Conservation (phyloP, 257 asterid genomes). For the Gentiana dahurica region DNA sequence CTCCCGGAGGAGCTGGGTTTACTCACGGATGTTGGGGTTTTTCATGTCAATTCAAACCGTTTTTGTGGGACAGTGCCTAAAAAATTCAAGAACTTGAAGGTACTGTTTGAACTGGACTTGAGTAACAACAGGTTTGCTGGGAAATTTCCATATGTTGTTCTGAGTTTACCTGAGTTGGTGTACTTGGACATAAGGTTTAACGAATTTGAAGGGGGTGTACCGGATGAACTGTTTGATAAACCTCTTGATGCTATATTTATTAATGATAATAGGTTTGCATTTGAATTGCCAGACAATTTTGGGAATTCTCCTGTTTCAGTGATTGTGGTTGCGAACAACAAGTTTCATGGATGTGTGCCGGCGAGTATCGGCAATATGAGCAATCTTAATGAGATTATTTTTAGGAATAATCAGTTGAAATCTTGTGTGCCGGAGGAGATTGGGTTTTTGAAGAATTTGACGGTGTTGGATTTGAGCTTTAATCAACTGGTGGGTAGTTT, state of each 20-base stretch:
- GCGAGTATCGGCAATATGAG: conserved; percentile 74
- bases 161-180: conserved; percentile 46
- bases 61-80: conserved; percentile 67
- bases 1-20: conserved; percentile 79
- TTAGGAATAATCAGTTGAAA: conserved; percentile 61
- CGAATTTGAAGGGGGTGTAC: conserved; percentile 83
- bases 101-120: conserved; percentile 63
- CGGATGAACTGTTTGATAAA: conserved; percentile 52
- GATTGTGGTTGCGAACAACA: conserved; percentile 62
- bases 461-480: conserved; percentile 58
- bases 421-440: conserved; percentile 76
- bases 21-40: conserved; percentile 69
- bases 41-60: conserved; percentile 73
- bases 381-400: conserved; percentile 52
- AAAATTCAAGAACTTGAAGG: conserved; percentile 41
- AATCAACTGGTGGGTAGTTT: conserved; percentile 56
- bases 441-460: conserved; percentile 57
- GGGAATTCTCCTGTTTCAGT: conserved; percentile 92
- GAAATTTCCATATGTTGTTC: conserved; percentile 73
- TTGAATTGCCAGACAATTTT: conserved; percentile 76
- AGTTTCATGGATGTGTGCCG: conserved; percentile 77
- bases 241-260: conserved; percentile 80
- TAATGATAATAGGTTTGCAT: conserved; percentile 61
- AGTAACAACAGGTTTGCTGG: conserved; percentile 90
- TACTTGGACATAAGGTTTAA: conserved; percentile 63